Conservation (phyloP, 352 stramenopile species). For the Globisporangium lucens region DNA sequence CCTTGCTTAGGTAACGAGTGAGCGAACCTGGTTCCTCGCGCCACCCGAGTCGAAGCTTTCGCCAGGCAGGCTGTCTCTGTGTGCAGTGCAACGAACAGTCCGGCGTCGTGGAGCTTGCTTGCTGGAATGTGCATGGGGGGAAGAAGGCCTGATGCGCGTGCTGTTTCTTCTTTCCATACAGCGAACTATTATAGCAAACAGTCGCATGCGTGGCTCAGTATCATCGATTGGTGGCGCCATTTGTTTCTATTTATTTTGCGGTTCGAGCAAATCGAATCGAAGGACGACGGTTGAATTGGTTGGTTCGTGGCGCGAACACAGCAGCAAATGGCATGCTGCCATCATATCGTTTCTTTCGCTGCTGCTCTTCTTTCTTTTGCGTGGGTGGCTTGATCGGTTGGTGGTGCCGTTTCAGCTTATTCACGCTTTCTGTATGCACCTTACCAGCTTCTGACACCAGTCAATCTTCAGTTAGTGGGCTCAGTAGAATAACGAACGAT, state of each 20-base stretch:
- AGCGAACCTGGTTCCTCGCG: too few relatives aligned
- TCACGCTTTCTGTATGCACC: not conserved
- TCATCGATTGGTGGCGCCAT: too few relatives aligned
- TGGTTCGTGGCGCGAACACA: not conserved
- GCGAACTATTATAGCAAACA: too few relatives aligned
- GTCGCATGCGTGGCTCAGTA: too few relatives aligned
- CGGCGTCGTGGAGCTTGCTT: too few relatives aligned
- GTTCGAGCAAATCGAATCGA: too few relatives aligned
- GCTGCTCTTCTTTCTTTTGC: not conserved
- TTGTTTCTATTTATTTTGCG: too few relatives aligned
- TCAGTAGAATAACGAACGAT: not conserved
- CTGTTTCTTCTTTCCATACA: too few relatives aligned
- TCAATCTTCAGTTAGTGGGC: not conserved
- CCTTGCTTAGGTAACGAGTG: too few relatives aligned
- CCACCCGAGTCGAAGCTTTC: not conserved
- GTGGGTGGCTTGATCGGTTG: not conserved
- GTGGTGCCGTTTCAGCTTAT: not conserved
- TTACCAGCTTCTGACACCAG: not conserved
- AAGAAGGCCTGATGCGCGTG: too few relatives aligned
- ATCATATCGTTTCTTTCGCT: conserved; percentile 2
- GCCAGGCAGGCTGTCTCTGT: not conserved
- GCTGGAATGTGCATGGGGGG: too few relatives aligned
- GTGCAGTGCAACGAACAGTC: not conserved
- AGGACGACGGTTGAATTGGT: too few relatives aligned
- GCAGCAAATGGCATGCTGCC: not conserved